These are phyloP conservation scores for Ustilago bromivora DNA, from an alignment of 1,284 basidiomycete species.

Conservation along the genomic window DNA sequence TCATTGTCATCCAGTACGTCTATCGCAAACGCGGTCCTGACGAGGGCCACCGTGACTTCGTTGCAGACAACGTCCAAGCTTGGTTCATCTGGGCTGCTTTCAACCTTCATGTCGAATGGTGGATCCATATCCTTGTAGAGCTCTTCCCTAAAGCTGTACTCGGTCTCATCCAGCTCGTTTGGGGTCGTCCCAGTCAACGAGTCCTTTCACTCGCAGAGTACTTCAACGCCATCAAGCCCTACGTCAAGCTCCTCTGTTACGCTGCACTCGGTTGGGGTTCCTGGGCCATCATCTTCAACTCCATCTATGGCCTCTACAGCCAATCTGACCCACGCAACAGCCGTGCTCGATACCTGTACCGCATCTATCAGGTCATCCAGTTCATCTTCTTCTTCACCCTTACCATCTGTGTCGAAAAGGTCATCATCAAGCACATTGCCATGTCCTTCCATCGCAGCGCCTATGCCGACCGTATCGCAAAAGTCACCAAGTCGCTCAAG, in stretches of 20 bases:
- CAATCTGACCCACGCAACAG: constrained; percentile 39
- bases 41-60: constrained; percentile 47
- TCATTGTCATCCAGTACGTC: constrained; percentile 61
- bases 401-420: constrained; percentile 63
- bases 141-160: constrained; percentile 58
- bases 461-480: constrained; percentile 79
- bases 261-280: constrained; percentile 65
- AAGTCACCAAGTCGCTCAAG: constrained; percentile 74
- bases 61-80: constrained; percentile 66
- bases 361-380: constrained; percentile 66
- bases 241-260: constrained; percentile 63
- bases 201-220: constrained; percentile 57
- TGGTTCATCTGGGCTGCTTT: constrained; percentile 69
- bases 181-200: constrained; percentile 60
- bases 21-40: constrained; percentile 49
- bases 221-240: constrained; percentile 62
- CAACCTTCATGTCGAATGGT: constrained; percentile 65
- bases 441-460: constrained; percentile 78
- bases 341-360: constrained; percentile 59
- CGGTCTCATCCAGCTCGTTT: constrained; percentile 52
- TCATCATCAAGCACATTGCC: constrained; percentile 65
- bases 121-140: constrained; percentile 64
- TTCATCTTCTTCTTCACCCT: constrained; percentile 67
- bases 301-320: constrained; percentile 60
- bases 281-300: constrained; percentile 67